These are phyloP conservation scores for Ogataea nakhonphanomensis DNA, from an alignment of 805 yeast genomes.

Conservation along the genomic window DNA sequence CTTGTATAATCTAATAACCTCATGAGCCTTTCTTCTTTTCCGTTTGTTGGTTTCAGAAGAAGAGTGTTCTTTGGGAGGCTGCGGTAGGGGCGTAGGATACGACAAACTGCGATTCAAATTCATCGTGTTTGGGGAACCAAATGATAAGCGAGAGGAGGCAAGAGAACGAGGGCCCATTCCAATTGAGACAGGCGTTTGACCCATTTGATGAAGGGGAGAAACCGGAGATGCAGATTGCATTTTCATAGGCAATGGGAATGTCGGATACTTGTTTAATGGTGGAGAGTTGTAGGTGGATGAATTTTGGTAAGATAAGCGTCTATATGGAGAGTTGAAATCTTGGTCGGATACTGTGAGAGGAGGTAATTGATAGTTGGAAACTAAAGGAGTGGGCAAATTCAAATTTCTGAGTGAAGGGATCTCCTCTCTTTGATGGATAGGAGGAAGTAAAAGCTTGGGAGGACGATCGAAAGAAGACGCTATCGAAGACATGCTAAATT, in stretches of 20 bases:
- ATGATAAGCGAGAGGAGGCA: conserved; percentile 10
- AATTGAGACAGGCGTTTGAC: neutral
- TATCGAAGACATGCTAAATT: conserved; percentile 10
- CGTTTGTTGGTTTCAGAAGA: conserved; percentile 33
- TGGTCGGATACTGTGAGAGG: conserved; percentile 5
- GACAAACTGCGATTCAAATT: conserved; percentile 3
- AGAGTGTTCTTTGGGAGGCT: conserved; percentile 1
- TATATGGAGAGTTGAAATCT: conserved; percentile 1
- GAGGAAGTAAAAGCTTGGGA: conserved; percentile 7
- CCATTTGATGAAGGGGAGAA: conserved; percentile 8
- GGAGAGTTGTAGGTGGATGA: conserved; percentile 7
- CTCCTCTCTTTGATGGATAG: conserved; percentile 7
- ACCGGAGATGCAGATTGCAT: conserved; percentile 5
- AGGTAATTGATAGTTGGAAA: conserved; percentile 10
- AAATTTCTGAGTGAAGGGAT: conserved; percentile 17
- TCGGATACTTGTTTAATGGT: conserved; percentile 4
- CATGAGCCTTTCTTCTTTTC: conserved; percentile 51
- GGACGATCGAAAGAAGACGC: conserved; percentile 19
- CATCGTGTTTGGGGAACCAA: conserved; percentile 11
- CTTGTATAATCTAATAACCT: conserved; percentile 51
- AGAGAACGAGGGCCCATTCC: conserved; percentile 5
- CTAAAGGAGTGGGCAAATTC: conserved; percentile 15
- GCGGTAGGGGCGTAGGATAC: conserved; percentile 5
- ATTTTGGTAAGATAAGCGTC: conserved; percentile 7
- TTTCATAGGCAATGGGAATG: conserved; percentile 10